These are phyloP conservation scores for Psophocarpus tetragonolobus DNA, from an alignment of 306 rosid genomes.

Conservation along the genomic window DNA sequence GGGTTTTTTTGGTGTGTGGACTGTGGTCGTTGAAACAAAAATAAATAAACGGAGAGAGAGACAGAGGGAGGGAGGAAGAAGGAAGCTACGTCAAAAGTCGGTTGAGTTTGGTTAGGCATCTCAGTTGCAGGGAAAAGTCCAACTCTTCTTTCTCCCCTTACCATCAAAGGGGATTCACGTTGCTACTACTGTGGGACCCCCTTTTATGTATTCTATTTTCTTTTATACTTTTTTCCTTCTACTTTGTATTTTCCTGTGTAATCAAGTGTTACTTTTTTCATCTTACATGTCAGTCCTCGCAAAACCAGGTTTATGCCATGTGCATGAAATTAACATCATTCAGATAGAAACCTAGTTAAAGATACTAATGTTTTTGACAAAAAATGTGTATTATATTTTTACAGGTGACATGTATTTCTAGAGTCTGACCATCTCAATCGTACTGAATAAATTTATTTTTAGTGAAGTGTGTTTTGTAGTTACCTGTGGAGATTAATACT, in stretches of 20 bases:
- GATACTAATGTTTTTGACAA: no score
- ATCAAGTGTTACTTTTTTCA: no score
- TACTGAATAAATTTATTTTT: no score
- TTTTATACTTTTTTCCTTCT: neutral
- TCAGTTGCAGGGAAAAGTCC: conserved; percentile 5
- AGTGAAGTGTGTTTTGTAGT: no score
- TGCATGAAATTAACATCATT: no score
- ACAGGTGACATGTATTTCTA: no score
- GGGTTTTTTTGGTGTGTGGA: neutral
- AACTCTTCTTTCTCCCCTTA: neutral
- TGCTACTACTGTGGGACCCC: neutral
- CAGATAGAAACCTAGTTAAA: no score
- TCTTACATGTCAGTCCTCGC: no score
- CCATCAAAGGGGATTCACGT: neutral
- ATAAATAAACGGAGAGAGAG: neutral
- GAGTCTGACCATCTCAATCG: no score
- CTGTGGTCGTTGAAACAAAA: neutral
- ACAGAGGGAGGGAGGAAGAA: neutral
- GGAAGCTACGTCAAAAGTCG: conserved; percentile 14
- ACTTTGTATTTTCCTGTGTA: neutral
- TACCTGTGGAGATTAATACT: no score
- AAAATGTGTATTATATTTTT: no score
- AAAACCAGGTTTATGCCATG: no score
- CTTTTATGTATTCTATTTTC: neutral
- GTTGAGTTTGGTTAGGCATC: conserved; percentile 17